Percentiles rank a stretch among this genome's conserved stretches.
phyloP scores from a whole-genome alignment of 441 rosid genomes.

The Erysimum cheiri region DNA sequence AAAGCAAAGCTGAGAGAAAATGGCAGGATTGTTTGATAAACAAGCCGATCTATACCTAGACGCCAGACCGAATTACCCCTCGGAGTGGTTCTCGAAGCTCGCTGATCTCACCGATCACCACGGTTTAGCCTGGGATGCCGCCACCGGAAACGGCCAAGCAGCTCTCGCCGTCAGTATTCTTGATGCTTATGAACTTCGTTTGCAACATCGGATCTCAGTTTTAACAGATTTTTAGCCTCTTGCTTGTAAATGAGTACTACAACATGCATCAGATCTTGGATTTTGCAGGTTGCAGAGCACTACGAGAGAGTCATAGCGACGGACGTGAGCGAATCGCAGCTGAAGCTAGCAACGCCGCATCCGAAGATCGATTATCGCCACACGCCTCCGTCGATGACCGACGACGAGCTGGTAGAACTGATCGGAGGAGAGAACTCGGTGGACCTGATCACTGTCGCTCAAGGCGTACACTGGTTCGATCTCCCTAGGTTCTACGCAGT shows the following conservation, averaged over 20 bases:
- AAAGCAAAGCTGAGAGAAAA: slow-evolving; percentile 30
- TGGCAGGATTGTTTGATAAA: slow-evolving; percentile 65
- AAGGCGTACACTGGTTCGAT: slow-evolving; percentile 72
- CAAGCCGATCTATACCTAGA: slow-evolving; percentile 58
- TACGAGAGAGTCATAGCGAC: slow-evolving; percentile 61
- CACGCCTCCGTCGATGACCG: slow-evolving; percentile 53
- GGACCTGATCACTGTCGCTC: slow-evolving; percentile 68
- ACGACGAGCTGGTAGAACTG: slow-evolving; percentile 51
- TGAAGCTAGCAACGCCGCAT: slow-evolving; percentile 51
- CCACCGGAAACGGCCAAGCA: slow-evolving; percentile 78
- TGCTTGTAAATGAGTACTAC: neutral
- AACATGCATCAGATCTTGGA: slow-evolving; percentile 25
- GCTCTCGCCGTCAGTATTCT: slow-evolving; percentile 56
- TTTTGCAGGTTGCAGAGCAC: slow-evolving; percentile 59
- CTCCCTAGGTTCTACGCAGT: slow-evolving; percentile 62
- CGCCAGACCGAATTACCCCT: slow-evolving; percentile 62
- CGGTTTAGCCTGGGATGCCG: slow-evolving; percentile 68
- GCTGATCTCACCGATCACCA: slow-evolving; percentile 55
- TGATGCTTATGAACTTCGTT: slow-evolving; percentile 30
- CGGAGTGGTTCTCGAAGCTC: slow-evolving; percentile 60
- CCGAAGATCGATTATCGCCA: slow-evolving; percentile 52
- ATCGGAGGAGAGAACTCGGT: slow-evolving; percentile 68
- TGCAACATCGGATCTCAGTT: slow-evolving; percentile 6
- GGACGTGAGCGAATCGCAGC: slow-evolving; percentile 61
- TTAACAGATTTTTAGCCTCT: neutral